Conservation (phyloP, 78 protist species). For the Dictyostelium capitatum region DNA sequence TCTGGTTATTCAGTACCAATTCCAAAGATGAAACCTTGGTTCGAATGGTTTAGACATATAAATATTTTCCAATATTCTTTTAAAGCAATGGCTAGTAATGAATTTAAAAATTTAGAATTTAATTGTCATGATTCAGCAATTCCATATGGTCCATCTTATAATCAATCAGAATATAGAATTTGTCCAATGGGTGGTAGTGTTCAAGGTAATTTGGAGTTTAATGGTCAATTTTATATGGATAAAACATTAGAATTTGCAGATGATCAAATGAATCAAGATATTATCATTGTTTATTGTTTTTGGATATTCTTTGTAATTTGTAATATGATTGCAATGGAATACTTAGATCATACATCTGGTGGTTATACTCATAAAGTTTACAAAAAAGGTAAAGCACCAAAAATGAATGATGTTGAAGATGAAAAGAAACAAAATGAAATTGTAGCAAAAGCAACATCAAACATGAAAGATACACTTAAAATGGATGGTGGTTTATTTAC, state of each 20-base stretch:
- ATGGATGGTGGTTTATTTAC: slow-evolving; percentile 69
- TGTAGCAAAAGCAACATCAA: slow-evolving; percentile 67
- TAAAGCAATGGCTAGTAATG: slow-evolving; percentile 47
- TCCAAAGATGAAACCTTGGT: slow-evolving; percentile 69
- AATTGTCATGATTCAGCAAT: slow-evolving; percentile 19
- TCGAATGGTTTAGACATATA: slow-evolving; percentile 62
- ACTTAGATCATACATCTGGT: slow-evolving; percentile 51
- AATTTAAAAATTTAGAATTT: slow-evolving; percentile 15
- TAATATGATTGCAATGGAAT: slow-evolving; percentile 49
- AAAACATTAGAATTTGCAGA: background rate
- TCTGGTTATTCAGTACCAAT: slow-evolving; percentile 53
- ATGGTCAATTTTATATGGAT: slow-evolving; percentile 4
- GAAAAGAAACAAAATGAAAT: slow-evolving; percentile 28
- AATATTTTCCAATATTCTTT: slow-evolving; percentile 52
- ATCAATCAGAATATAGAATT: background rate
- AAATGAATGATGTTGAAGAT: slow-evolving; percentile 60
- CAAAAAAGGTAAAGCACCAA: slow-evolving; percentile 81
- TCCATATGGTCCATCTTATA: slow-evolving; percentile 42
- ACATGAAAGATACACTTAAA: slow-evolving; percentile 35
- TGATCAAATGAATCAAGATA: slow-evolving; percentile 28
- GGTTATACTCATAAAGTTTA: slow-evolving; percentile 82
- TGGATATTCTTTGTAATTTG: slow-evolving; percentile 24
- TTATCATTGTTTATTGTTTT: background rate
- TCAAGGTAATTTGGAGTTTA: background rate
- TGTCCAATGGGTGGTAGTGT: slow-evolving; percentile 24